Evolutionary conservation across 805 yeast genomes (phyloP).

Genomic region (Komagataella kurtzmanii): DNA sequence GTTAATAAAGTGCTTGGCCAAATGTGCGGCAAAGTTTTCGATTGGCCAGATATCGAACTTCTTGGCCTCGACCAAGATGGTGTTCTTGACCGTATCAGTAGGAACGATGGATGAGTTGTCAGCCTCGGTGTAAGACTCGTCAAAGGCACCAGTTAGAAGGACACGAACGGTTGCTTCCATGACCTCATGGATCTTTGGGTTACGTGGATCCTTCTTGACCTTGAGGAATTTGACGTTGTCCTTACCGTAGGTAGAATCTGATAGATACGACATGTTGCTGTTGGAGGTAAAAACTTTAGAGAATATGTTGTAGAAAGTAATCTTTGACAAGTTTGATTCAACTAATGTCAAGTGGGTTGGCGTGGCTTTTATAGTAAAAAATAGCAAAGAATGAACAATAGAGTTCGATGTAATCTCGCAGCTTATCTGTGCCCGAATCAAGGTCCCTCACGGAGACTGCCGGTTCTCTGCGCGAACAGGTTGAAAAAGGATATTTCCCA

Average conservation of each 20-base stretch:
- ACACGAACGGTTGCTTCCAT: conserved; percentile 76
- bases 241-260: conserved; percentile 71
- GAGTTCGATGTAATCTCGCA: not conserved
- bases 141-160: conserved; percentile 68
- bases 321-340: not conserved
- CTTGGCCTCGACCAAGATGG: conserved; percentile 73
- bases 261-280: conserved; percentile 4
- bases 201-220: conserved; percentile 63
- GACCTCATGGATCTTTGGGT: conserved; percentile 68
- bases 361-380: not conserved
- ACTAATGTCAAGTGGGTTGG: not conserved
- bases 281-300: not conserved
- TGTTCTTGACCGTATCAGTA: conserved; percentile 88
- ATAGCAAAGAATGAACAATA: not conserved
- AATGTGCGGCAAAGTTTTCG: conserved; percentile 77
- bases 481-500: not conserved
- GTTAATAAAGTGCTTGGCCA: conserved; percentile 67
- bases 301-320: not conserved
- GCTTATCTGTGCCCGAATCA: not conserved
- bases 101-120: conserved; percentile 87
- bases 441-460: not conserved
- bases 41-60: conserved; percentile 79
- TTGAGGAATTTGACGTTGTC: conserved; percentile 87
- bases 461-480: not conserved
- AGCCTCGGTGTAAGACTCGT: conserved; percentile 71